Conservation (phyloP, 2,329 filamentous ascomycete species). For the Magnaporthales sp. region DNA sequence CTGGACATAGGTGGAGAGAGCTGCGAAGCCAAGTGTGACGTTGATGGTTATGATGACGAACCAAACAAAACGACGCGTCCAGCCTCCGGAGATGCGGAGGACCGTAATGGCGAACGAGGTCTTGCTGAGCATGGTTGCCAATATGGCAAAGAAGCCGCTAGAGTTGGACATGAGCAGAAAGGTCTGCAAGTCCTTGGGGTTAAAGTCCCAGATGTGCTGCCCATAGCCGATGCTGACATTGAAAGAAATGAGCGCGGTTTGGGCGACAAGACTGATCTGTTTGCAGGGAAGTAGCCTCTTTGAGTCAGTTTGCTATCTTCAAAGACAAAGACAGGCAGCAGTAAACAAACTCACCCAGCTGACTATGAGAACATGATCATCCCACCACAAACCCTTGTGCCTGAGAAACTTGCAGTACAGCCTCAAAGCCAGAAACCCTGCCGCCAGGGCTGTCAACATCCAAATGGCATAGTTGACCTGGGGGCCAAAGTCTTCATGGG, state of each 20-base stretch:
- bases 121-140: constrained; percentile 17
- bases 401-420: constrained; percentile 14
- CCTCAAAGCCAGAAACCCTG: constrained; percentile 14
- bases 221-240: constrained; percentile 8
- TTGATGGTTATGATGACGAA: constrained; percentile 24
- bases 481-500: constrained; percentile 4
- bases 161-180: constrained; percentile 9
- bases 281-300: too few species aligned
- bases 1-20: constrained; percentile 20
- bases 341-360: constrained; percentile 13
- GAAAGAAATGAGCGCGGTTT: constrained; percentile 1
- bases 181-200: neutral
- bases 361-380: constrained; percentile 15
- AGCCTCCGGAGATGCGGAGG: constrained; percentile 25
- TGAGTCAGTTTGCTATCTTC: neutral
- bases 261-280: constrained; percentile 5
- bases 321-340: too few species aligned
- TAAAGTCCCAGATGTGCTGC: constrained; percentile 5
- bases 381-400: constrained; percentile 15
- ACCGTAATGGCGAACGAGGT: constrained; percentile 27
- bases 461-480: constrained; percentile 13
- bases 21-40: constrained; percentile 14
- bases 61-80: constrained; percentile 18
- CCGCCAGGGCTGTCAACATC: constrained; percentile 11
- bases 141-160: constrained; percentile 9